Percentiles rank a stretch among this genome's conserved stretches.
Evolutionary conservation across 2,329 filamentous ascomycete genomes (phyloP).

Genomic region (Acrodontium crateriforme): DNA sequence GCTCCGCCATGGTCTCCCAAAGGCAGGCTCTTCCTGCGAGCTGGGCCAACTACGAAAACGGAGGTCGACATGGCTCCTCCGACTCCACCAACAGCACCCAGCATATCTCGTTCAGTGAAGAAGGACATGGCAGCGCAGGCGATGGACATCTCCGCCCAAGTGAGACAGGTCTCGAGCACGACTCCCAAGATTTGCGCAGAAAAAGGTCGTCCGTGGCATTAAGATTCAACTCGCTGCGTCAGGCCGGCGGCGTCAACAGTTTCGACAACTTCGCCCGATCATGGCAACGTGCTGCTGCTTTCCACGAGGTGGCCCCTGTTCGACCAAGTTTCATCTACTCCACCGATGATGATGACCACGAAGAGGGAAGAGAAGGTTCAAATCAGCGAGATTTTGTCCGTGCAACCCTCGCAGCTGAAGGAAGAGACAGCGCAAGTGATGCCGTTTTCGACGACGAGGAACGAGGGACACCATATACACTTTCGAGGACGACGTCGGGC

Average conservation of each 20-base stretch:
- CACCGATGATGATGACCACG: conserved; percentile 33
- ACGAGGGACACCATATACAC: conserved; percentile 5
- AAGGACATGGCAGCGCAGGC: conserved; percentile 7
- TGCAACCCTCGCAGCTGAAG: conserved; percentile 24
- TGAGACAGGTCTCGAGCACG: conserved; percentile 7
- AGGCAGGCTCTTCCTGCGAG: conserved; percentile 25
- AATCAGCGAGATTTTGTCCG: conserved; percentile 22
- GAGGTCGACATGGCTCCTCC: conserved; percentile 27
- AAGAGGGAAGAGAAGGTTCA: conserved; percentile 36
- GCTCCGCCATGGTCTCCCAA: conserved; percentile 14
- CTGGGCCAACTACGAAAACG: conserved; percentile 32
- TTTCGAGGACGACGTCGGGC: neutral
- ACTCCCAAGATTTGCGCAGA: conserved; percentile 20
- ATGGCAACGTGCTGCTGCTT: conserved; percentile 81
- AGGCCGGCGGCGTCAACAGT: conserved; percentile 83
- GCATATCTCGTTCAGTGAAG: conserved; percentile 17
- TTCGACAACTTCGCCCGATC: conserved; percentile 86
- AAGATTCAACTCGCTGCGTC: conserved; percentile 39
- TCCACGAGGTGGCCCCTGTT: conserved; percentile 74
- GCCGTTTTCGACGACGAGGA: conserved; percentile 18
- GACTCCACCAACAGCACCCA: conserved; percentile 19
- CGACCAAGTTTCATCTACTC: conserved; percentile 54
- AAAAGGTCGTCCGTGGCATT: conserved; percentile 36
- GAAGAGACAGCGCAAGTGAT: conserved; percentile 18
- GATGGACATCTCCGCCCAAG: conserved; percentile 6